Evolutionary conservation across 257 asterid genomes (phyloP).

Genomic region (Capsicum rhomboideum): DNA sequence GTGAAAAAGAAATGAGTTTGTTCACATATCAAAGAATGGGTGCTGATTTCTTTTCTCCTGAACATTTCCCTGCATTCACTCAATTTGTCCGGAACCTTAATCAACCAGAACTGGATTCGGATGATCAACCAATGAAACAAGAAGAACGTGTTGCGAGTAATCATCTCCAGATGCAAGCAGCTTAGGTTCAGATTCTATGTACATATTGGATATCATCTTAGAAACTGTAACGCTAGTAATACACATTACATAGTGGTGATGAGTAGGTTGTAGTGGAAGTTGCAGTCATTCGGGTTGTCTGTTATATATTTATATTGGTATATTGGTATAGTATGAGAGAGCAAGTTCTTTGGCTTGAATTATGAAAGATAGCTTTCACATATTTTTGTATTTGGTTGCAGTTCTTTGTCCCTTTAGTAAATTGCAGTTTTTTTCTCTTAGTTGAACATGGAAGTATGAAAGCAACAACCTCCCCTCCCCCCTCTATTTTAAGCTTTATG

Average conservation of each 20-base stretch:
- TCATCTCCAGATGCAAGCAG: constrained; percentile 49
- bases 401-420: background rate
- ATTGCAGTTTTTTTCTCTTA: background rate
- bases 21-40: constrained; percentile 91
- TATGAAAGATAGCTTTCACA: background rate
- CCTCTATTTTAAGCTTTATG: background rate
- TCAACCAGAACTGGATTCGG: constrained; percentile 22
- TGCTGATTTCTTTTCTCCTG: constrained; percentile 80
- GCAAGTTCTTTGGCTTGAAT: background rate
- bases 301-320: background rate
- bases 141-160: constrained; percentile 11
- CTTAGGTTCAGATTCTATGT: constrained; percentile 13
- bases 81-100: constrained; percentile 39
- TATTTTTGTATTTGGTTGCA: background rate
- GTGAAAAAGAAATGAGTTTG: constrained; percentile 30
- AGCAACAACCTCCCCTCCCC: background rate
- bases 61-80: constrained; percentile 54
- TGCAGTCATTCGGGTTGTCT: background rate
- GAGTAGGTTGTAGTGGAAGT: background rate
- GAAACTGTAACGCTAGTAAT: background rate
- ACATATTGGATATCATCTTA: background rate
- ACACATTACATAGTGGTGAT: background rate
- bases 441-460: background rate
- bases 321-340: background rate
- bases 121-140: constrained; percentile 35